phyloP scores from a whole-genome alignment of 441 rosid species.

The Viola pubescens region DNA sequence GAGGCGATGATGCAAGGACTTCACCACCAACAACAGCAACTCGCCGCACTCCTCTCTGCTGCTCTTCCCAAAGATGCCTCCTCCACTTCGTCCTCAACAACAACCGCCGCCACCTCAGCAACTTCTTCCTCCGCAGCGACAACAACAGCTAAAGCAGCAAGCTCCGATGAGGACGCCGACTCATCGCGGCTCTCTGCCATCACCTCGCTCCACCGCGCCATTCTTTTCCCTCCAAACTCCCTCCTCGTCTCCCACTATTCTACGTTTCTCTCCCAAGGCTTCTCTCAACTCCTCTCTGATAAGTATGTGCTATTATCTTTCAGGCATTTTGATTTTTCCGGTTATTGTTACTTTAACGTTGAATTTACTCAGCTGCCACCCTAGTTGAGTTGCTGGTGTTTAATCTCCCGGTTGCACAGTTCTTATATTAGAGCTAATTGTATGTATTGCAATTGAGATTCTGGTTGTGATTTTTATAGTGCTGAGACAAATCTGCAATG shows the following conservation, averaged over 20 bases:
- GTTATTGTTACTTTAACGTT: too few relatives aligned
- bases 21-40: conserved; percentile 55
- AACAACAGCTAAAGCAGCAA: conserved; percentile 18
- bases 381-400: too few relatives aligned
- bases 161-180: conserved; percentile 37
- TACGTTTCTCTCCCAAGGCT: conserved; percentile 75
- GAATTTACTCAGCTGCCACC: too few relatives aligned
- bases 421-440: too few relatives aligned
- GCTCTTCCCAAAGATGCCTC: conserved; percentile 66
- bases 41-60: conserved; percentile 65
- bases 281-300: conserved; percentile 77
- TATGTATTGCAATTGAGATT: too few relatives aligned
- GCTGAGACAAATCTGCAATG: too few relatives aligned
- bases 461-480: too few relatives aligned
- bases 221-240: conserved; percentile 79
- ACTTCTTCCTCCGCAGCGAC: conserved; percentile 13
- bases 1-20: conserved; percentile 59
- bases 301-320: conserved; percentile 34
- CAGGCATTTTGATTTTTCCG: too few relatives aligned
- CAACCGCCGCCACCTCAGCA: conserved; percentile 16
- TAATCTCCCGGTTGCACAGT: too few relatives aligned
- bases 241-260: conserved; percentile 82
- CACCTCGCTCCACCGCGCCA: conserved; percentile 81
- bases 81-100: conserved; percentile 25
- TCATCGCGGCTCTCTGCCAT: conserved; percentile 65